Evolutionary conservation across 2,329 filamentous ascomycete genomes (phyloP).

Genomic region (Aspergillus spinulosporus): DNA sequence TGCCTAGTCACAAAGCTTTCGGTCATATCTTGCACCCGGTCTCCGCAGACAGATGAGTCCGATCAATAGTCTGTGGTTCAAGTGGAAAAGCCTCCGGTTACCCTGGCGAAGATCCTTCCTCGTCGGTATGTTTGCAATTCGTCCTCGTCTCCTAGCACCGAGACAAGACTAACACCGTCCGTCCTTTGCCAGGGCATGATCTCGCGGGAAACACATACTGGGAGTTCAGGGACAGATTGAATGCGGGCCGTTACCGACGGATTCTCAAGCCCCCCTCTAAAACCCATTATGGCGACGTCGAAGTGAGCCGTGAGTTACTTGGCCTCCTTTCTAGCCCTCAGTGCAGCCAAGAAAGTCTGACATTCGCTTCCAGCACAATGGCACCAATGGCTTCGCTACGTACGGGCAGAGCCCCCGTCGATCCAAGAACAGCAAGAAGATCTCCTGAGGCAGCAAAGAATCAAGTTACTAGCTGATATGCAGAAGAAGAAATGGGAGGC

Average conservation of each 20-base stretch:
- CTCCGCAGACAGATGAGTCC: slow-evolving; percentile 35
- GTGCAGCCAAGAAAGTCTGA: slow-evolving; percentile 16
- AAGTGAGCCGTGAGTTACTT: slow-evolving; percentile 55
- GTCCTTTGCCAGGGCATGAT: slow-evolving; percentile 53
- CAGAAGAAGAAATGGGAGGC: slow-evolving; percentile 64
- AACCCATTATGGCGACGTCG: slow-evolving; percentile 60
- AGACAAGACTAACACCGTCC: not conserved
- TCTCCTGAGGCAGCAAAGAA: slow-evolving; percentile 55
- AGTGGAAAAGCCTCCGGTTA: slow-evolving; percentile 62
- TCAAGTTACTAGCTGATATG: slow-evolving; percentile 59
- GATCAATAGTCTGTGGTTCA: slow-evolving; percentile 57
- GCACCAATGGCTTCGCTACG: slow-evolving; percentile 68
- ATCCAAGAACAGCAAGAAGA: slow-evolving; percentile 61
- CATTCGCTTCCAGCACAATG: slow-evolving; percentile 62
- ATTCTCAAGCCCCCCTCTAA: slow-evolving; percentile 58
- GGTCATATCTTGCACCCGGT: slow-evolving; percentile 1
- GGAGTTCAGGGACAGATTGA: slow-evolving; percentile 63
- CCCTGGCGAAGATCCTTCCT: slow-evolving; percentile 64
- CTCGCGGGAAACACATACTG: slow-evolving; percentile 66
- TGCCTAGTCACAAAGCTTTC: slow-evolving; percentile 5
- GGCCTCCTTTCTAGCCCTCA: not conserved
- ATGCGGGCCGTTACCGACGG: slow-evolving; percentile 55
- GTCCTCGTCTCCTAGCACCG: not conserved
- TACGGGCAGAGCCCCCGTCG: slow-evolving; percentile 56
- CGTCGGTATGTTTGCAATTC: slow-evolving; percentile 47